phyloP scores from a whole-genome alignment of 139 green algal species.

The Haematococcus lacustris region DNA sequence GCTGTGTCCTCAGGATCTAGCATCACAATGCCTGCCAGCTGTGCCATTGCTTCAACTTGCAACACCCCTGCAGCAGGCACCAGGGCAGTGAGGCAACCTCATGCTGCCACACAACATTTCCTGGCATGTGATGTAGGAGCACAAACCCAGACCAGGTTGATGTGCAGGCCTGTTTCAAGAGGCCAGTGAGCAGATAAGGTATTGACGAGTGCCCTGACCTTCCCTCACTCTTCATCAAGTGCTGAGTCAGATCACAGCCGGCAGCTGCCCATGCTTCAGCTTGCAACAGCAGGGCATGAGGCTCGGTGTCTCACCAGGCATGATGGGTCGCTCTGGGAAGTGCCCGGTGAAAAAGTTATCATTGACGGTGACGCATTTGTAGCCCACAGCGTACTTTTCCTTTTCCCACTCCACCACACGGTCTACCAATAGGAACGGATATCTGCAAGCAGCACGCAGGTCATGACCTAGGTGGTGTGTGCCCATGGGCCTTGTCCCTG shows the following conservation, averaged over 20 bases:
- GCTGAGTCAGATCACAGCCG: too few species aligned
- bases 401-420: conserved; percentile 87
- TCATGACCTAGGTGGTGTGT: background rate
- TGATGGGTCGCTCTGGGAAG: conserved; percentile 97
- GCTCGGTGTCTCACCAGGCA: conserved; percentile 81
- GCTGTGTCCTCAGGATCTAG: conserved; percentile 70
- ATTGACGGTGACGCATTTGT: conserved; percentile 98
- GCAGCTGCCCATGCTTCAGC: too few species aligned
- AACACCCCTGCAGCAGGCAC: conserved; percentile 67
- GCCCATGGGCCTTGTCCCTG: too few species aligned
- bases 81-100: too few species aligned
- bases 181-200: too few species aligned
- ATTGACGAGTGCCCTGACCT: too few species aligned
- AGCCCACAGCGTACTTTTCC: conserved; percentile 85
- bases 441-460: conserved; percentile 49
- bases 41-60: conserved; percentile 95
- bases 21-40: conserved; percentile 93
- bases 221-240: too few species aligned
- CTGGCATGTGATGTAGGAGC: too few species aligned
- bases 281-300: too few species aligned
- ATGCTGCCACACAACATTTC: too few species aligned
- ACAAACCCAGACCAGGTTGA: too few species aligned
- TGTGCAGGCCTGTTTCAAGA: too few species aligned
- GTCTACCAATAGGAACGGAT: conserved; percentile 96
- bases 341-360: conserved; percentile 99